phyloP scores from a whole-genome alignment of 1,284 basidiomycete genomes.

The Exobasidium rhododendri region DNA sequence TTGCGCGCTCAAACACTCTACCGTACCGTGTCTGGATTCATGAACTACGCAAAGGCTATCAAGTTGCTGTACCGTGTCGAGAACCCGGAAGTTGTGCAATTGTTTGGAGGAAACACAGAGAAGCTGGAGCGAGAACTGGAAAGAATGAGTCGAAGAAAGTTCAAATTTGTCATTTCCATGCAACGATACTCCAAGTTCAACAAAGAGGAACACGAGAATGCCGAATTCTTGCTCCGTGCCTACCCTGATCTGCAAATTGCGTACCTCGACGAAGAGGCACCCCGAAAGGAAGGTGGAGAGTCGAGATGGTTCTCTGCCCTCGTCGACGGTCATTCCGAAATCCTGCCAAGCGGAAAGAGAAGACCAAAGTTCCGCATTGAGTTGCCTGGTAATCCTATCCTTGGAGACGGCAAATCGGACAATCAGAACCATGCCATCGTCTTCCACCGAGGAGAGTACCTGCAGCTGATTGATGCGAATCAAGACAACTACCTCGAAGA shows the following conservation, averaged over 20 bases:
- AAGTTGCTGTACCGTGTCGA: conserved; percentile 99
- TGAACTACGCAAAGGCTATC: conserved; percentile 99
- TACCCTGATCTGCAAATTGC: conserved; percentile 98
- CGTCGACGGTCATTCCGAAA: conserved; percentile 97
- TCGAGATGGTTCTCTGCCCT: conserved; percentile 90
- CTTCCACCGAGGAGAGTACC: conserved; percentile 97
- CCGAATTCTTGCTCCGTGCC: conserved; percentile 95
- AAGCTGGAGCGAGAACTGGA: conserved; percentile 94
- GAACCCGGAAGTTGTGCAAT: conserved; percentile 96
- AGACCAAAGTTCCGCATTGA: conserved; percentile 98
- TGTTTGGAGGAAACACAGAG: conserved; percentile 96
- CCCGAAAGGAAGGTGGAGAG: conserved; percentile 88
- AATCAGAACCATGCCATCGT: conserved; percentile 99
- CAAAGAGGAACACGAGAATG: conserved; percentile 98
- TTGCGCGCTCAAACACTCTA: conserved; percentile 97
- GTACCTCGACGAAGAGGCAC: conserved; percentile 91
- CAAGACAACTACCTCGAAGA: conserved; percentile 99
- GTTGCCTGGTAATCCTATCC: conserved; percentile 95
- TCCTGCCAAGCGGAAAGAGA: conserved; percentile 80
- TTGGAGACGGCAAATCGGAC: conserved; percentile 98
- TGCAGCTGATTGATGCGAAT: conserved; percentile 98
- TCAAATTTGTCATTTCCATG: conserved; percentile 99
- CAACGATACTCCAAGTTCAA: conserved; percentile 99
- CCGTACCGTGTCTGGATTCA: conserved; percentile 98
- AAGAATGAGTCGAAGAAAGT: conserved; percentile 94